These are phyloP conservation scores for Simplicillium sp. DNA, from an alignment of 2,329 filamentous ascomycete species.

Conservation along the genomic window DNA sequence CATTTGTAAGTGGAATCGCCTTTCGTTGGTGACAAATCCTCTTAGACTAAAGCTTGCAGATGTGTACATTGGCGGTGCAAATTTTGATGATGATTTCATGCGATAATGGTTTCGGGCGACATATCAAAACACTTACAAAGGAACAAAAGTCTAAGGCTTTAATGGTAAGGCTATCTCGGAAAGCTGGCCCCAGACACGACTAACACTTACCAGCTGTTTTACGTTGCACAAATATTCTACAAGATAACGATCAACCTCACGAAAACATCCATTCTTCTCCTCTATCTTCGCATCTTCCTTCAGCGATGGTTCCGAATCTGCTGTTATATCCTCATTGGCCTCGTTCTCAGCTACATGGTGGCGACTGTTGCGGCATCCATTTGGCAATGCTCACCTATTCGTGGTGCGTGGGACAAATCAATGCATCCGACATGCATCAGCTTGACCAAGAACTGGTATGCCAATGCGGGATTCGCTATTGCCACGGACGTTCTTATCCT, in stretches of 20 bases:
- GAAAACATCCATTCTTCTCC: conserved; percentile 40
- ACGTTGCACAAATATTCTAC: conserved; percentile 41
- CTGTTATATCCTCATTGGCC: conserved; percentile 28
- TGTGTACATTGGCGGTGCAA: conserved; percentile 24
- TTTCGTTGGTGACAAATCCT: neutral
- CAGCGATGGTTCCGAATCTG: conserved; percentile 33
- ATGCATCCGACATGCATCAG: conserved; percentile 33
- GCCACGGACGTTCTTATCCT: conserved; percentile 35
- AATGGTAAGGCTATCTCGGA: conserved; percentile 16
- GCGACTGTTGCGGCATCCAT: conserved; percentile 35
- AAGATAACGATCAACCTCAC: conserved; percentile 44
- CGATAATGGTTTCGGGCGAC: conserved; percentile 31
- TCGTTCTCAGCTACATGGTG: conserved; percentile 35
- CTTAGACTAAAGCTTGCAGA: conserved; percentile 12
- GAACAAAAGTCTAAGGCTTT: conserved; percentile 25
- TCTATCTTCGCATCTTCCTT: conserved; percentile 45
- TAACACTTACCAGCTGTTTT: conserved; percentile 31
- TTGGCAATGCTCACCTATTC: conserved; percentile 39
- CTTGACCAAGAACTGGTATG: conserved; percentile 36
- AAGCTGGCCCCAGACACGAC: neutral
- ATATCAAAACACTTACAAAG: conserved; percentile 22
- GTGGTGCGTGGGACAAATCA: conserved; percentile 33
- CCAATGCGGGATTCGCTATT: conserved; percentile 38
- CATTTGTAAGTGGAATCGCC: conserved; percentile 22
- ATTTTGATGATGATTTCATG: conserved; percentile 30